Conservation (phyloP, 805 yeast genomes). For the Jamesozyma rosinii region DNA sequence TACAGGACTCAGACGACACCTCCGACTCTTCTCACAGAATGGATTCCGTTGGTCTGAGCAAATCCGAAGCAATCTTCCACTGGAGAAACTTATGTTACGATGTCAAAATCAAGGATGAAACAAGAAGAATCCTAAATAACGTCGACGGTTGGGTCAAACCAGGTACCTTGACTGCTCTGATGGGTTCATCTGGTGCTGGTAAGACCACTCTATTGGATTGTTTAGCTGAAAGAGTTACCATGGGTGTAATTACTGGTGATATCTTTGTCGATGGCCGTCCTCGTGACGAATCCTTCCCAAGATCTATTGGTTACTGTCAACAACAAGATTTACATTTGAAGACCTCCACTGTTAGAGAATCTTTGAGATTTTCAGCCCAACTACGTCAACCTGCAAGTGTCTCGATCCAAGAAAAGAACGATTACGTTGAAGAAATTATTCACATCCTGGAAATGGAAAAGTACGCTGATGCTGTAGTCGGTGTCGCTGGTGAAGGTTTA, state of each 20-base stretch:
- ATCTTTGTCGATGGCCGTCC: constrained; percentile 55
- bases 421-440: constrained; percentile 56
- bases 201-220: constrained; percentile 66
- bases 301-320: constrained; percentile 65
- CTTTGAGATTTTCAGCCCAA: constrained; percentile 55
- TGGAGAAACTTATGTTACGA: constrained; percentile 72
- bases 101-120: constrained; percentile 51
- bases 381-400: constrained; percentile 53
- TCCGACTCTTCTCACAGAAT: neutral
- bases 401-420: constrained; percentile 47
- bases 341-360: constrained; percentile 64
- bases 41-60: constrained; percentile 18
- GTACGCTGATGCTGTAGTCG: constrained; percentile 64
- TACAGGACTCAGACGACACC: constrained; percentile 17
- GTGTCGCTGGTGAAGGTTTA: constrained; percentile 55
- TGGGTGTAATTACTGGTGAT: constrained; percentile 64
- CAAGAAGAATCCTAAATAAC: constrained; percentile 49
- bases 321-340: constrained; percentile 67
- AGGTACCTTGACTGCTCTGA: constrained; percentile 68
- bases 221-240: constrained; percentile 58
- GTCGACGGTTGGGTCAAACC: constrained; percentile 82
- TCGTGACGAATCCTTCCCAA: constrained; percentile 49
- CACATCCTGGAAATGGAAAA: constrained; percentile 51
- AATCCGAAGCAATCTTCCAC: constrained; percentile 49
- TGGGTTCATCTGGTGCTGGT: constrained; percentile 80